These are phyloP conservation scores for Phytopythium litorale DNA, from an alignment of 352 stramenopile species.

Conservation along the genomic window DNA sequence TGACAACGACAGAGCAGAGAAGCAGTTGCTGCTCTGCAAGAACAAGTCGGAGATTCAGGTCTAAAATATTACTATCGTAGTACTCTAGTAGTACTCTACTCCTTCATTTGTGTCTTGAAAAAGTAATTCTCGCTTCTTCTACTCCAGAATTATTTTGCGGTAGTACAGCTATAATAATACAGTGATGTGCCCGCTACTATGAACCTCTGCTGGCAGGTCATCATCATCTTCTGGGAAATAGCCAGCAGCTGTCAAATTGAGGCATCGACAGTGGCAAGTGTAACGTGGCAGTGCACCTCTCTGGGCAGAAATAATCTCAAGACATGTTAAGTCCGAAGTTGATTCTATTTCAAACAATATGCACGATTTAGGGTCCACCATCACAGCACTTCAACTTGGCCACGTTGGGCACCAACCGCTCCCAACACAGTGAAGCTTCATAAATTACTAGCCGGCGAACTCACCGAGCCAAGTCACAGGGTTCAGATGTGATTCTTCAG, in stretches of 20 bases:
- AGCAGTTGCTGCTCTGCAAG: neutral
- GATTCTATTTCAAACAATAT: neutral
- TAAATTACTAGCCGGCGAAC: neutral
- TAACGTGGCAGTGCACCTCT: neutral
- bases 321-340: neutral
- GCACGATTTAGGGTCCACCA: neutral
- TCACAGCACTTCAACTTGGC: neutral
- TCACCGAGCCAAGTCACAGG: too few relatives aligned
- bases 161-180: too few relatives aligned
- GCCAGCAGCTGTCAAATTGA: neutral
- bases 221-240: neutral
- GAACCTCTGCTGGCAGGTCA: neutral
- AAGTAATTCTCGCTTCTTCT: neutral
- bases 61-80: neutral
- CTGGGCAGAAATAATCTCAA: neutral
- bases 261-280: neutral
- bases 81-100: neutral
- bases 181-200: slow-evolving; percentile 4
- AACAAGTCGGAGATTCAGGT: neutral
- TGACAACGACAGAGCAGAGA: neutral
- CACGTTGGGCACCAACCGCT: neutral
- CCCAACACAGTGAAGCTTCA: neutral
- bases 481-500: neutral
- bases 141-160: too few relatives aligned
- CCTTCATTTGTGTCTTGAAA: too few relatives aligned